Base-by-base conservation (phyloP, 139 green algal species). In the Astrephomene gubernaculifera region DNA sequence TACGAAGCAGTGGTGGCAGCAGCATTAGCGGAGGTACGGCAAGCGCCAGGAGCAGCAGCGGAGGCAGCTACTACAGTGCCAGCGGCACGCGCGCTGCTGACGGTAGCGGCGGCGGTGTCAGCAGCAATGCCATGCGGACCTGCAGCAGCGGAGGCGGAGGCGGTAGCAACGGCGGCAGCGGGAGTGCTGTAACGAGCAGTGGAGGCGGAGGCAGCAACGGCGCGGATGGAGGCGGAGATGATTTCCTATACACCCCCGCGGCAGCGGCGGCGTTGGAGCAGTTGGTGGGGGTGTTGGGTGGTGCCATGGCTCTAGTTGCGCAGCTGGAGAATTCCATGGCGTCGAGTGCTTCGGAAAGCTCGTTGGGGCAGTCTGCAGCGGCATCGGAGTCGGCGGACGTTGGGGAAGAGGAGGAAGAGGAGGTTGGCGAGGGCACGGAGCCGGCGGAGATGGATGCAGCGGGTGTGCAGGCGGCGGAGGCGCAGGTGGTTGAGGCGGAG, bases 221-320 rank as follows among this genome's bases (percentile, higher is more conserved):
- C 61, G 61, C 29, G 12, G 49, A 29, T 69, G n/a, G n/a, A 27
- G 31, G 43, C 4, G 6, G 43, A 49, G 72, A 65, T 2, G 52
- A 6, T 19, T 52, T 81, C 35, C 33, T 81, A 33, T 35, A 35
- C 52, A 81, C 35, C 72, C 52, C 72, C 21, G 52, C 52, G 9
- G 74, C 74, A 12, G 57, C 53, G 27, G 74, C 74, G 29, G 74
- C 74, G 38, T 10, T 82, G 54, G 74, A 71, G 24, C 54, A 82
- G 1, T 57, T 82, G 36, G 74, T 52, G 7, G 3, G 1, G 25
- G 74, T 71, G 35, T 17, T 82, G 54, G 74, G 36, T 12, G 35
- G 39, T 2, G 57, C 74, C 7, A 27, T 82, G 54, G 7, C 49
- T 27, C 54, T 71, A 8, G 74, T 82, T 25, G 36, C 54, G 25